These are phyloP conservation scores for Penicillium herquei DNA, from an alignment of 495 filamentous ascomycete genomes.

Conservation along the genomic window DNA sequence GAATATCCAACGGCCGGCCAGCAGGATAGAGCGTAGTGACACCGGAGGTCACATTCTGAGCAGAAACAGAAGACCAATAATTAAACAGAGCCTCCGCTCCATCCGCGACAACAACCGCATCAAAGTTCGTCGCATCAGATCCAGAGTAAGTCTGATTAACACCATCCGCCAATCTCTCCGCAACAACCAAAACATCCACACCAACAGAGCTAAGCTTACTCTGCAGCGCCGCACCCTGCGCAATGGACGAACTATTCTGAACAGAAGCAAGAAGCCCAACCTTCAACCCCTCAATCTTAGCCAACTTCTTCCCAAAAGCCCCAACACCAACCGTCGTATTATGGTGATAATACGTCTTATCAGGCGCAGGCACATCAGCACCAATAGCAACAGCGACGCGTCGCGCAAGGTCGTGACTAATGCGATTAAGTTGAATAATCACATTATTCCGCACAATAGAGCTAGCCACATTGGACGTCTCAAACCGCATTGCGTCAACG, in stretches of 20 bases:
- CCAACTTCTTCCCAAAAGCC: constrained; percentile 56
- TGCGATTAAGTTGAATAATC: constrained; percentile 66
- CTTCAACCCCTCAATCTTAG: constrained; percentile 61
- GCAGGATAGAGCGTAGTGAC: constrained; percentile 59
- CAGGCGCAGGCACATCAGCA: constrained; percentile 53
- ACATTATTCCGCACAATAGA: constrained; percentile 55
- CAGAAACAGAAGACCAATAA: constrained; percentile 20
- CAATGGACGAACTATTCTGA: constrained; percentile 33
- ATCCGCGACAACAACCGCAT: constrained; percentile 62
- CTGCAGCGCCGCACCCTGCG: constrained; percentile 49
- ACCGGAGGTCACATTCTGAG: constrained; percentile 12
- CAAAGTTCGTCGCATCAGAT: constrained; percentile 69
- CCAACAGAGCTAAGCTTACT: constrained; percentile 42
- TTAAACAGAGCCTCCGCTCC: constrained; percentile 57
- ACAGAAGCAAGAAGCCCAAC: constrained; percentile 64
- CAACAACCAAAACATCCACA: constrained; percentile 61
- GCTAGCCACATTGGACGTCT: constrained; percentile 59
- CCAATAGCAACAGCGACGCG: constrained; percentile 66
- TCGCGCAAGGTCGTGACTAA: constrained; percentile 66
- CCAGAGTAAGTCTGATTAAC: constrained; percentile 70
- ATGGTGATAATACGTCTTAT: constrained; percentile 65
- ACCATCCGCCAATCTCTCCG: constrained; percentile 53
- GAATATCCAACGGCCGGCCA: constrained; percentile 61
- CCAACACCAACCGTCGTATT: constrained; percentile 65
- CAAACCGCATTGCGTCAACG: constrained; percentile 77